Evolutionary conservation across 2,329 filamentous ascomycete species (phyloP).

Genomic region (Ramularia collo-cygni): DNA sequence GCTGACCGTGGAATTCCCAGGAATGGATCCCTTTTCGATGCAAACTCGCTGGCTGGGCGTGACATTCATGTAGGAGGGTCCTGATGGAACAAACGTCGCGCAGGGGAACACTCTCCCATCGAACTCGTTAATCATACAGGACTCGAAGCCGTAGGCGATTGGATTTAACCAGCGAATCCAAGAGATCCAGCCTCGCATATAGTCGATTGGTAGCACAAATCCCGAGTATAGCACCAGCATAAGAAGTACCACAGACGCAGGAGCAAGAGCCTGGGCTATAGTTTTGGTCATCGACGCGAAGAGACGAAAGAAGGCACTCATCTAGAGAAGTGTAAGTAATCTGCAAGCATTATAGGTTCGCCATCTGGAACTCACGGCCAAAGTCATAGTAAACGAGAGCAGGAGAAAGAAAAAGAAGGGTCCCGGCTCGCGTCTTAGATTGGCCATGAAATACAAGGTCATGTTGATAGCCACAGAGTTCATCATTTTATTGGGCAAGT

Average conservation of each 20-base stretch:
- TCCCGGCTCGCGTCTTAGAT: conserved; percentile 65
- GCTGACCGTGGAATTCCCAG: conserved; percentile 33
- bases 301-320: conserved; percentile 81
- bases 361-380: no score
- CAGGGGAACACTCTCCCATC: conserved; percentile 53
- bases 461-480: conserved; percentile 73
- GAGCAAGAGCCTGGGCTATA: conserved; percentile 50
- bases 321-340: no score
- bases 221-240: conserved; percentile 64
- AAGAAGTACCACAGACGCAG: conserved; percentile 53
- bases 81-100: conserved; percentile 37
- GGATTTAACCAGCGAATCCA: conserved; percentile 82
- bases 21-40: conserved; percentile 35
- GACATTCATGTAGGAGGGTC: conserved; percentile 35
- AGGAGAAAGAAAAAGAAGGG: conserved; percentile 82
- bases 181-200: conserved; percentile 73
- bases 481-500: conserved; percentile 72
- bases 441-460: conserved; percentile 79
- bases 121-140: conserved; percentile 68
- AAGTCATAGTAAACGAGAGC: conserved; percentile 63
- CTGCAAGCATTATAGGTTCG: no score
- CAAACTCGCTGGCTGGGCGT: conserved; percentile 32
- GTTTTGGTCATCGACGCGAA: conserved; percentile 72
- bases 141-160: conserved; percentile 72
- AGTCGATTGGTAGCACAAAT: conserved; percentile 49